phyloP scores from a whole-genome alignment of 2,329 filamentous ascomycete genomes.

The Mycosphaerelloides madeirae region DNA sequence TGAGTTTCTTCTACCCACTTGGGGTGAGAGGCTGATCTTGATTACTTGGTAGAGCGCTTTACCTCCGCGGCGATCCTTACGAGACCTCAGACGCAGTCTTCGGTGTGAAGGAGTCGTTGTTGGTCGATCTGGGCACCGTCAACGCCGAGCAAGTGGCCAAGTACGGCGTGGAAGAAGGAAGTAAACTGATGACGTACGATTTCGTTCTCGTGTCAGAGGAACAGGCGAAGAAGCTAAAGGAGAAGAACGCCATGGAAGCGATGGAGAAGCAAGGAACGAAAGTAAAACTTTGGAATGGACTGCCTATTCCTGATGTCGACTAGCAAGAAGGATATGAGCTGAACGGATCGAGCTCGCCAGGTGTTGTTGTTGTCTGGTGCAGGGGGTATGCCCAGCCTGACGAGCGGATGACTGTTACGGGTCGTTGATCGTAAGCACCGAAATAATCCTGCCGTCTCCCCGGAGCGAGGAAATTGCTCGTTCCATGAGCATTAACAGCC shows the following conservation, averaged over 20 bases:
- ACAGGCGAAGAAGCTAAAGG: slow-evolving; percentile 62
- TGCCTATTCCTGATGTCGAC: slow-evolving; percentile 69
- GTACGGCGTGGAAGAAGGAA: slow-evolving; percentile 61
- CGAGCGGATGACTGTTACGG: no score
- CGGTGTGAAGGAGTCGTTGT: slow-evolving; percentile 74
- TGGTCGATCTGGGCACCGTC: slow-evolving; percentile 60
- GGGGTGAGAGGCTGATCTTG: slow-evolving; percentile 10
- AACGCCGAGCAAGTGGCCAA: slow-evolving; percentile 50
- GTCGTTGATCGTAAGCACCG: no score
- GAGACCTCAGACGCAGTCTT: slow-evolving; percentile 82
- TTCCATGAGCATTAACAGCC: no score
- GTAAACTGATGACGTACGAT: slow-evolving; percentile 55
- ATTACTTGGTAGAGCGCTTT: slow-evolving; percentile 60
- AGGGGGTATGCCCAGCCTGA: no score
- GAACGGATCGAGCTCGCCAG: no score
- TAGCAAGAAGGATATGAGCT: slow-evolving; percentile 22
- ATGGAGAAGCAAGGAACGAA: slow-evolving; percentile 61
- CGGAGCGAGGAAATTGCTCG: no score
- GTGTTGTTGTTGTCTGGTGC: no score
- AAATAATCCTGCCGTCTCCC: no score
- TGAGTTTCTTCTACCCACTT: slow-evolving; percentile 43
- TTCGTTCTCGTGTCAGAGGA: slow-evolving; percentile 71
- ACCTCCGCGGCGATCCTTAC: slow-evolving; percentile 72
- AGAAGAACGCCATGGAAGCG: slow-evolving; percentile 62
- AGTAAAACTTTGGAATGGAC: slow-evolving; percentile 69